These are phyloP conservation scores for Tephrocybe rancida DNA, from an alignment of 768 basidiomycete genomes.

Conservation along the genomic window DNA sequence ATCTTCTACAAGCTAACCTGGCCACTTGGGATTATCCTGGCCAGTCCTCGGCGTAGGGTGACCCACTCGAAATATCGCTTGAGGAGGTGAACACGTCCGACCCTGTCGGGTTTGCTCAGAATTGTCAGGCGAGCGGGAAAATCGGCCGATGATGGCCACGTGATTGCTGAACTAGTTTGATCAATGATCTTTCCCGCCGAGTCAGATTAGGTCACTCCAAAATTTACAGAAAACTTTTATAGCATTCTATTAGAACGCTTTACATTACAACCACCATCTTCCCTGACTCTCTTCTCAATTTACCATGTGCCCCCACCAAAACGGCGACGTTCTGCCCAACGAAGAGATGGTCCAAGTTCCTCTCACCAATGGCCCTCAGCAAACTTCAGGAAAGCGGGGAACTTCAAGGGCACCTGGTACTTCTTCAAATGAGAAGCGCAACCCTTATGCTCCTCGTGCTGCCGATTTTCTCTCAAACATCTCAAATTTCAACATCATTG, in stretches of 20 bases:
- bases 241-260: conserved; percentile 6
- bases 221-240: conserved; percentile 20
- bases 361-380: conserved; percentile 47
- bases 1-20: too few species aligned
- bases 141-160: conserved; percentile 12
- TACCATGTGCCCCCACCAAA: conserved; percentile 68
- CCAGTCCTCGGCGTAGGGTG: too few species aligned
- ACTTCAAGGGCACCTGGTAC: conserved; percentile 37
- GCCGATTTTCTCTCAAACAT: conserved; percentile 92
- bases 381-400: conserved; percentile 44
- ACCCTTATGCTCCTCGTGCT: conserved; percentile 90
- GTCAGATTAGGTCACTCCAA: conserved; percentile 16
- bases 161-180: neutral
- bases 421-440: conserved; percentile 51
- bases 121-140: conserved; percentile 1
- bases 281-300: conserved; percentile 10
- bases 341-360: conserved; percentile 78
- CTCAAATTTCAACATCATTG: conserved; percentile 95
- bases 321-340: conserved; percentile 45
- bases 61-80: too few species aligned
- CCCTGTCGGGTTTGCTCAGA: neutral
- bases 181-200: conserved; percentile 10
- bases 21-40: too few species aligned
- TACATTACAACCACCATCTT: conserved; percentile 12
- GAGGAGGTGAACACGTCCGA: neutral